Base-by-base conservation (phyloP, 805 yeast genomes). In the Pichia occidentalis region DNA sequence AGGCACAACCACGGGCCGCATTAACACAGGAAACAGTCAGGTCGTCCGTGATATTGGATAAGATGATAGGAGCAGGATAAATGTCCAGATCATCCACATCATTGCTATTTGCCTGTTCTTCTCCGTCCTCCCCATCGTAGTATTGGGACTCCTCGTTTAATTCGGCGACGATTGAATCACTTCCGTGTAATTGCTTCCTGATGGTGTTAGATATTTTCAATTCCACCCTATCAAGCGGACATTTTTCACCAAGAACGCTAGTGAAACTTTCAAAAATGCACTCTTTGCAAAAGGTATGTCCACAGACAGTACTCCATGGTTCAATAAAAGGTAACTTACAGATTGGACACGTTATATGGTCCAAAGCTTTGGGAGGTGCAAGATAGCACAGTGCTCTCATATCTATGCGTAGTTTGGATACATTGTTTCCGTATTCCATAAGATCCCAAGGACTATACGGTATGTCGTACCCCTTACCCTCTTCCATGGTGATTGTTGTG, bases 231-330 rank as follows among this genome's bases (percentile, higher is more conserved):
- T 80, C 85, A 22, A 79, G 59, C 0, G 86, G 86, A 54, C 86
- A 79, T 32, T 53, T 53, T 36, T 45, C 54, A 30, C 53, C 68
- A 32, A 66, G 49, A 37, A 55, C 52, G 16, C 63, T 51, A 37
- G 59, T 65, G 19, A 73, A 53, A 32, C 72, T 64, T 45, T 70
- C 75, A 36, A 53, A 47, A 4, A 79, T 60, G 49, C 86, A 79
- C 9, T 58, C 62, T 39, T 64, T 63, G 54, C 87, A 80, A 48
- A 79, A 80, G 0, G 82, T 75, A 51, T 80, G 86, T 1, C 83
- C 82, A 57, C 87, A 80, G 2, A 65, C 54, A 1, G 86, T 80
- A 5, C 79, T 71, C 44, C 69, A 61, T 1, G 87, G 86, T 24
- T 65, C 65, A 7, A 75, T 64, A 44, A 80, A 72, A 5, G 83